Evolutionary conservation across 768 basidiomycete species (phyloP), one percentile per base, ranked within the genome.

Genomic region (Mycena indigotica): DNA sequence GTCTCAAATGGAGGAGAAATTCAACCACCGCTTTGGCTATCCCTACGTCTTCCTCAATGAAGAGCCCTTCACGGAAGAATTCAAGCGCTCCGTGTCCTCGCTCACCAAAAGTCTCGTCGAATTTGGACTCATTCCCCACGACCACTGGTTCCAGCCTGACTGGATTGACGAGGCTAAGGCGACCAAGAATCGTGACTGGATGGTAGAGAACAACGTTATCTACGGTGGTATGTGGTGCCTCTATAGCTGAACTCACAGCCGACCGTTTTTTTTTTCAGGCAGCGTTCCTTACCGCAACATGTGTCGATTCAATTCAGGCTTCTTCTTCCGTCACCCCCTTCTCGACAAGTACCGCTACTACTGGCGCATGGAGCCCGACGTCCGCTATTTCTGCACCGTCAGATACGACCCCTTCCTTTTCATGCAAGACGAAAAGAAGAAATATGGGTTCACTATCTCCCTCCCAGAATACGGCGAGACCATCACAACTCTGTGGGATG

Each of bases 1-100:
- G 72, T 84, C 87, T 66, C 85, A 88, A 69, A 80, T 91, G 73
- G 96, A 98, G 73, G 88, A 48, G 6, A 24, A 48, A 48, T 48
- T 48, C 77, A 99, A 99, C 79, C 84, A 85, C 59, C 87, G 88
- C 69, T 94, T 87, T 66, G 76, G 74, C 23, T 95, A 95, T 70
- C 89, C 91, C 16, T 95, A 91, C 67, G 86, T 90, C 38, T 92
- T 95, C 72, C 77, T 97, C 54, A 95, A 95, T 67, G 93, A 97
- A 29, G 79, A 86, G 60, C 77, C 79, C 0, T 94, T 94, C 68
- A 77, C 82, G 8, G 85, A 87, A 1, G 73, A 79, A 8, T 94
- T 94, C 77, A 92, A 88, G 68, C 75, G 74, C 84, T 87, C 80
- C 45, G 75, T 86, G 8, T 68, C 79, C 12, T 79, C 72, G 44